These are phyloP conservation scores for Sporisorium reilianum DNA, from an alignment of 1,284 basidiomycete genomes.

Conservation along the genomic window DNA sequence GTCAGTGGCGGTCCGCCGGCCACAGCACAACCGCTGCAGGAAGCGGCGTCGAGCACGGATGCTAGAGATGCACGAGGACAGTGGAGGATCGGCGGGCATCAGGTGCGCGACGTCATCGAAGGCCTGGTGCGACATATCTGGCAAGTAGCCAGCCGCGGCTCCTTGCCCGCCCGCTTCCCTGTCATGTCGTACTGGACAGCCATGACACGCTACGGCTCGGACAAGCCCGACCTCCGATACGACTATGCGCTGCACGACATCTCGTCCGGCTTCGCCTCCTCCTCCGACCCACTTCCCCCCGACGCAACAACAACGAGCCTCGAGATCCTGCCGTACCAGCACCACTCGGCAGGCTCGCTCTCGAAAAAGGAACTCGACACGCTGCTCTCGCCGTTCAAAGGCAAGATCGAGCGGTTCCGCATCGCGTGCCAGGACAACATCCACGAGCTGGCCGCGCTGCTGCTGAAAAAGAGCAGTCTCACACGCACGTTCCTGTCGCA, in stretches of 20 bases:
- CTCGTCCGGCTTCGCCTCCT: constrained; percentile 23
- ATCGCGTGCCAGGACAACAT: constrained; percentile 35
- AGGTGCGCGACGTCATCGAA: constrained; percentile 60
- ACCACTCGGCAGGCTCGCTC: constrained; percentile 27
- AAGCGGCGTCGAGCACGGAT: background rate
- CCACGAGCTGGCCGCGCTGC: constrained; percentile 49
- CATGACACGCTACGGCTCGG: constrained; percentile 79
- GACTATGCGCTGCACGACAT: constrained; percentile 72
- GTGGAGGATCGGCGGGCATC: constrained; percentile 78
- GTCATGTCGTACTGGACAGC: constrained; percentile 61
- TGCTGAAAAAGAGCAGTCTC: constrained; percentile 56
- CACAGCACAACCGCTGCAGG: background rate
- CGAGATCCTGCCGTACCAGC: constrained; percentile 51
- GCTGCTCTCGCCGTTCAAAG: constrained; percentile 33
- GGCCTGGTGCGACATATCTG: constrained; percentile 74
- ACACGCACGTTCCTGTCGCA: constrained; percentile 27
- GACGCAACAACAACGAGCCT: constrained; percentile 6
- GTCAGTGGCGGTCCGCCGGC: constrained; percentile 77
- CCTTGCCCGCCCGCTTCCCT: constrained; percentile 70
- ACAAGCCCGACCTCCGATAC: constrained; percentile 93
- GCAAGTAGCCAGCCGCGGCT: constrained; percentile 75
- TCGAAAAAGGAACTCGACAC: constrained; percentile 53
- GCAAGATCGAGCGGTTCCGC: constrained; percentile 57
- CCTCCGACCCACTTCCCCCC: background rate
- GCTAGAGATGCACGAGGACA: constrained; percentile 37